A percentile compares a stretch with the other conserved stretches of the same genome.
Evolutionary conservation across 139 green algal genomes (phyloP).

Genomic region (Mesotaenium endlicherianum): DNA sequence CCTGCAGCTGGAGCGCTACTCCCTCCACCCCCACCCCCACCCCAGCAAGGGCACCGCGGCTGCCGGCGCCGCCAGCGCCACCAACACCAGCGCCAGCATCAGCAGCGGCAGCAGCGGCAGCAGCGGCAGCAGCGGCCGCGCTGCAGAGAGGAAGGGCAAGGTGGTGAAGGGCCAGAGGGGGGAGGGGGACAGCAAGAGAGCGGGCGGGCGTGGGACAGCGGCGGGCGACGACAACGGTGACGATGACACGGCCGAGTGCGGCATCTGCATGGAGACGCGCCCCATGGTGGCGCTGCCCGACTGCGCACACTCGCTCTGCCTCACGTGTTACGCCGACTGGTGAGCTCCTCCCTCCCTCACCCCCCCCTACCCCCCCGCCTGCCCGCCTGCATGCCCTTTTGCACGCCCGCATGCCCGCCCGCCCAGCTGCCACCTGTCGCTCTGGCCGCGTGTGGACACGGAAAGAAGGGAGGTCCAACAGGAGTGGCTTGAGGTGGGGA

Average conservation of each 20-base stretch:
- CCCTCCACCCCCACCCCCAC: not conserved
- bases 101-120: not conserved
- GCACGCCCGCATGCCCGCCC: no score
- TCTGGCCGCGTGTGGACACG: no score
- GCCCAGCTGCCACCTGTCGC: no score
- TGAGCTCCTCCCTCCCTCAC: not conserved
- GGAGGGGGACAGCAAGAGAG: slow-evolving; percentile 3
- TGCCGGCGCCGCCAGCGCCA: not conserved
- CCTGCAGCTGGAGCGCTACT: slow-evolving; percentile 2
- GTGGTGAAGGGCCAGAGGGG: not conserved
- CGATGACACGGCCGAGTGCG: slow-evolving; percentile 41
- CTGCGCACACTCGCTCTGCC: slow-evolving; percentile 40
- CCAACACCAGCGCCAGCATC: not conserved
- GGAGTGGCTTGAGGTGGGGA: no score
- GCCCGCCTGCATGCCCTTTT: no score
- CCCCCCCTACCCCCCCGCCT: not conserved
- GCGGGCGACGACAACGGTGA: not conserved
- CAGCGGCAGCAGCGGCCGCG: no score
- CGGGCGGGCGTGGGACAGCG: not conserved
- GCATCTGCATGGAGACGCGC: slow-evolving; percentile 43
- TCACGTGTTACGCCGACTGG: slow-evolving; percentile 40
- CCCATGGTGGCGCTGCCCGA: slow-evolving; percentile 22
- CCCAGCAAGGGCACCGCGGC: not conserved
- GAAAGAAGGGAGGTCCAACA: no score
- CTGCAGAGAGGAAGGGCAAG: no score